A percentile compares a stretch with the other conserved stretches of the same genome.
phyloP scores from a whole-genome alignment of 441 rosid genomes.

The Erodium chrysanthum region DNA sequence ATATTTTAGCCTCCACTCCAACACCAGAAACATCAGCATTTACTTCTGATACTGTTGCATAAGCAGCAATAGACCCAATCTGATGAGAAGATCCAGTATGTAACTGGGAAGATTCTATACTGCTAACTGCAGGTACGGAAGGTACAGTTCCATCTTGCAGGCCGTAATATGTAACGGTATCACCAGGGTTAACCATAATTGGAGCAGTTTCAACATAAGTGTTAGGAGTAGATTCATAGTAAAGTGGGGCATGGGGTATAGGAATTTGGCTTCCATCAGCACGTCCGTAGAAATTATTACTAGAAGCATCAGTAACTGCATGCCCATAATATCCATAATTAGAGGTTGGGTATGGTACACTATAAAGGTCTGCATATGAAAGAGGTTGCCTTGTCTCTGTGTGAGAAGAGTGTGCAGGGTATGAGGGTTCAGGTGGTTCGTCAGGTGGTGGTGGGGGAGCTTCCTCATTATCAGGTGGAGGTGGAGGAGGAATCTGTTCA shows the following conservation, averaged over 20 bases:
- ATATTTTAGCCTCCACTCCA: constrained; percentile 23
- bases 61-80: constrained; percentile 23
- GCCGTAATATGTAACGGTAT: constrained; percentile 43
- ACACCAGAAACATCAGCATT: constrained; percentile 24
- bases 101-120: constrained; percentile 32
- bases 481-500: constrained; percentile 59
- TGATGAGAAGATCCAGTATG: constrained; percentile 29
- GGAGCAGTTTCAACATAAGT: constrained; percentile 44
- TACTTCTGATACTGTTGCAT: constrained; percentile 24
- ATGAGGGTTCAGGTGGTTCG: constrained; percentile 51
- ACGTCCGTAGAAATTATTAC: constrained; percentile 47
- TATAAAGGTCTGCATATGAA: constrained; percentile 45
- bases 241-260: constrained; percentile 42
- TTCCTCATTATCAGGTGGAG: constrained; percentile 58
- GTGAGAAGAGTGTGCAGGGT: constrained; percentile 33
- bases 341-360: constrained; percentile 43
- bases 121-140: constrained; percentile 32
- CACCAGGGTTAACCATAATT: constrained; percentile 34
- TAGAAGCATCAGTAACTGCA: constrained; percentile 27
- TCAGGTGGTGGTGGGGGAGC: constrained; percentile 51
- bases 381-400: constrained; percentile 41
- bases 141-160: constrained; percentile 43
- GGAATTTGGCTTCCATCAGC: constrained; percentile 58
- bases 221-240: constrained; percentile 47
- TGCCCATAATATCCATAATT: constrained; percentile 47